Evolutionary conservation across 2,329 filamentous ascomycete genomes (phyloP).

Genomic region (Neophaeococcomyces mojaviensis): DNA sequence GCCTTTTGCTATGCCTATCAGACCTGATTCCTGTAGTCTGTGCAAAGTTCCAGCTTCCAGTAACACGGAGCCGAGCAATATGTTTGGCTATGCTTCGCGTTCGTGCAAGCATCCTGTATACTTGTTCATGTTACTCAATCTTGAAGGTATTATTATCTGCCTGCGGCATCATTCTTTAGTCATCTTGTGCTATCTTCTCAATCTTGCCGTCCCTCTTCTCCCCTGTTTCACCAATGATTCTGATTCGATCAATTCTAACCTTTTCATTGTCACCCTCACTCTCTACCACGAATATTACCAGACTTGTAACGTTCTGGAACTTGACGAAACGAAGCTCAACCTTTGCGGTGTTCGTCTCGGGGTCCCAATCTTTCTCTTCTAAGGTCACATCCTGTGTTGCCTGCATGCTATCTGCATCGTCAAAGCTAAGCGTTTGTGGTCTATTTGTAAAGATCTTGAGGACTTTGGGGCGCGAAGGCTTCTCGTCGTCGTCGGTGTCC

Average conservation of each 20-base stretch:
- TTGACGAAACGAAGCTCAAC: slow-evolving; percentile 82
- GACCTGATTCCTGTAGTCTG: no score
- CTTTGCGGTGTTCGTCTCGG: slow-evolving; percentile 61
- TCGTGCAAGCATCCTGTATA: no score
- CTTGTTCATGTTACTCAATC: no score
- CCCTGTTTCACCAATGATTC: slow-evolving; percentile 77
- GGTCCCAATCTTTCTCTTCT: slow-evolving; percentile 69
- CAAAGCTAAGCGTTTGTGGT: slow-evolving; percentile 84
- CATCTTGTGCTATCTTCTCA: slow-evolving; percentile 81
- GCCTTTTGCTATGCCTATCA: no score
- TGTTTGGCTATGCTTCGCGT: no score
- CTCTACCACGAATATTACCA: slow-evolving; percentile 83
- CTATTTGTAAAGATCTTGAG: slow-evolving; percentile 84
- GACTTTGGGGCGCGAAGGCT: slow-evolving; percentile 70
- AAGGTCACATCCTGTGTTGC: slow-evolving; percentile 75
- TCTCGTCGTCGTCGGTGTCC: slow-evolving; percentile 52
- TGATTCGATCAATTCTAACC: slow-evolving; percentile 58
- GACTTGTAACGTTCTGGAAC: slow-evolving; percentile 84
- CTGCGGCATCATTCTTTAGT: background rate
- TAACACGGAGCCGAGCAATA: no score
- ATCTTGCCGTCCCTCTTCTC: slow-evolving; percentile 90
- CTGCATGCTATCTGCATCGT: slow-evolving; percentile 81
- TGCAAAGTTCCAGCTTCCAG: no score
- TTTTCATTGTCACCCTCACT: slow-evolving; percentile 78
- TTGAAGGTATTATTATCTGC: no score